A percentile compares a stretch with the other conserved stretches of the same genome.
These are phyloP conservation scores for Puccinia brachypodii DNA, from an alignment of 1,284 basidiomycete species.

Conservation along the genomic window DNA sequence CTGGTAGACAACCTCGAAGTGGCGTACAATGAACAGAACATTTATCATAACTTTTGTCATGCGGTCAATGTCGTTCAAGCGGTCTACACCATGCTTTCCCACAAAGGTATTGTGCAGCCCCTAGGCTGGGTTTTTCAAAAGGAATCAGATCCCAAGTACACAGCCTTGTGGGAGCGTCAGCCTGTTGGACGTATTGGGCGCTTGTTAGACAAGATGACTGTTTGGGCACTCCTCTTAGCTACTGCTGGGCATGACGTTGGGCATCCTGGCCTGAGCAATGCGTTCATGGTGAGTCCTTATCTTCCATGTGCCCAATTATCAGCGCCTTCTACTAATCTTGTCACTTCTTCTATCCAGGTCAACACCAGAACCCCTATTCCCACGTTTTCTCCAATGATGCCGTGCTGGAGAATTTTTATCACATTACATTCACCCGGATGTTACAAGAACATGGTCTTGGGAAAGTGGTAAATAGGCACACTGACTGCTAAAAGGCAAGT, in stretches of 20 bases:
- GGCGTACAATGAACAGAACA: slow-evolving; percentile 82
- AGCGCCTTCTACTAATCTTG: neutral
- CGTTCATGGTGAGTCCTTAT: slow-evolving; percentile 73
- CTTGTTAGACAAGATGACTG: slow-evolving; percentile 67
- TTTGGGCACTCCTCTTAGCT: slow-evolving; percentile 79
- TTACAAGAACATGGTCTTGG: slow-evolving; percentile 75
- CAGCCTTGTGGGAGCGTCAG: neutral
- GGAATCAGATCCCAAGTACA: neutral
- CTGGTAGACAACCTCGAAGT: slow-evolving; percentile 66
- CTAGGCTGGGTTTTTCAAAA: slow-evolving; percentile 63
- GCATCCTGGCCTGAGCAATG: slow-evolving; percentile 85
- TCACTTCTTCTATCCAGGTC: slow-evolving; percentile 63
- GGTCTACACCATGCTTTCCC: slow-evolving; percentile 75
- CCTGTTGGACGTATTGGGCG: slow-evolving; percentile 60
- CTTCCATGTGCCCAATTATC: neutral
- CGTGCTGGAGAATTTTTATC: slow-evolving; percentile 89
- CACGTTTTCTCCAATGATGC: slow-evolving; percentile 83
- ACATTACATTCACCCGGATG: slow-evolving; percentile 74
- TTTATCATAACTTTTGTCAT: slow-evolving; percentile 93
- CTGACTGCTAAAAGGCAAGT: slow-evolving; percentile 69
- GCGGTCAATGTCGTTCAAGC: slow-evolving; percentile 92
- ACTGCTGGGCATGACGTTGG: slow-evolving; percentile 94
- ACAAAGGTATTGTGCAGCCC: slow-evolving; percentile 75
- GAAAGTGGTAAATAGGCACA: slow-evolving; percentile 57
- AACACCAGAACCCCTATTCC: slow-evolving; percentile 82